Conservation (phyloP, 106 monocot species). For the Narthecium ossifragum region DNA sequence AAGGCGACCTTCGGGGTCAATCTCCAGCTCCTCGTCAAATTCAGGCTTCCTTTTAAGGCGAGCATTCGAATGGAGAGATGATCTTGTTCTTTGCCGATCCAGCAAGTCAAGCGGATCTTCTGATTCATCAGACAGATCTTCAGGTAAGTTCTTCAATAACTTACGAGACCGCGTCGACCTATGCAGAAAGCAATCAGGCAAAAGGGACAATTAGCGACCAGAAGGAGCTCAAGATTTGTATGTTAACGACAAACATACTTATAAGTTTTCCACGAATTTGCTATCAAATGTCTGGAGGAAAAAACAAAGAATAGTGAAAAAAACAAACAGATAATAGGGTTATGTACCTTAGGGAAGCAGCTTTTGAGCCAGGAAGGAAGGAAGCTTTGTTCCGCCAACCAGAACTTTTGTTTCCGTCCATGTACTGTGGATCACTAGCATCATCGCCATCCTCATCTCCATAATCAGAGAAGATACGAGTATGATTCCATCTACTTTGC, state of each 20-base stretch:
- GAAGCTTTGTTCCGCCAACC: slow-evolving; percentile 16
- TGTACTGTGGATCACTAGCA: slow-evolving; percentile 18
- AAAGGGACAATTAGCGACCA: too few relatives aligned
- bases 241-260: too few relatives aligned
- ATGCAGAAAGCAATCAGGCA: not conserved
- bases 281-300: not conserved
- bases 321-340: not conserved
- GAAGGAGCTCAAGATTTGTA: too few relatives aligned
- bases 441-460: slow-evolving; percentile 38
- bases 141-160: slow-evolving; percentile 31
- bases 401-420: slow-evolving; percentile 7
- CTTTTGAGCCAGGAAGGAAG: slow-evolving; percentile 18
- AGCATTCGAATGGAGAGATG: slow-evolving; percentile 31
- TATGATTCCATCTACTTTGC: slow-evolving; percentile 78
- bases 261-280: too few relatives aligned
- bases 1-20: slow-evolving; percentile 76
- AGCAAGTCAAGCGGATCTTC: slow-evolving; percentile 71
- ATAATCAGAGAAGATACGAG: slow-evolving; percentile 67
- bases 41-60: slow-evolving; percentile 38
- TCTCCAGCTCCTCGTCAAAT: slow-evolving; percentile 50
- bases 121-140: slow-evolving; percentile 37
- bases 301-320: not conserved
- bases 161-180: slow-evolving; percentile 33
- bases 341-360: slow-evolving; percentile 31
- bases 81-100: slow-evolving; percentile 62